Evolutionary conservation across 176 grass and related monocot species (phyloP).

Genomic region (Oropetium thomaeum): DNA sequence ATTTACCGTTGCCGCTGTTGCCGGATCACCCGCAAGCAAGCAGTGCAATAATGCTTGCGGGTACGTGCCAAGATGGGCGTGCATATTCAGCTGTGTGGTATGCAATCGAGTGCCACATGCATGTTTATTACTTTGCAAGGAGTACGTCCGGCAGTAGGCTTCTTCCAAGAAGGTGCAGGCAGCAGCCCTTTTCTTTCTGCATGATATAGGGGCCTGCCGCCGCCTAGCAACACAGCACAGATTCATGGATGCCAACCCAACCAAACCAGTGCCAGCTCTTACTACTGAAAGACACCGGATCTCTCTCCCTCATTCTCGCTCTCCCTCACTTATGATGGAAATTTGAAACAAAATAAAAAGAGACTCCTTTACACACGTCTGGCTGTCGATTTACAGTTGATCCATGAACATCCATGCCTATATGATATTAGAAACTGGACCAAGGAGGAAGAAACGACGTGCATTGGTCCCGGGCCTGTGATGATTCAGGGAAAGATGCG

Average conservation of each 20-base stretch:
- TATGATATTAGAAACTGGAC: neutral
- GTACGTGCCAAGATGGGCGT: neutral
- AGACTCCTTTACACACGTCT: neutral
- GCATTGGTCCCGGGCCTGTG: neutral
- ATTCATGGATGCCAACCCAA: neutral
- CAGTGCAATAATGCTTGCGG: no score
- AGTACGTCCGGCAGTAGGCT: neutral
- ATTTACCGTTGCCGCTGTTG: no score
- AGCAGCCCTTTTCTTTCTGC: conserved; percentile 16
- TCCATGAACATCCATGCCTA: neutral
- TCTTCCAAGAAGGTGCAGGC: neutral
- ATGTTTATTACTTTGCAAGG: no score
- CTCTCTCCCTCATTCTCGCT: no score
- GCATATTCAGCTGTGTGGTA: no score
- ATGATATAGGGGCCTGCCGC: no score
- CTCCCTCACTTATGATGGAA: neutral
- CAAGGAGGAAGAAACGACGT: neutral
- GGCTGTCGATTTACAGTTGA: neutral
- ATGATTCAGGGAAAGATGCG: conserved; percentile 11
- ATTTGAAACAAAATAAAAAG: conserved; percentile 13
- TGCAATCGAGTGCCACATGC: neutral
- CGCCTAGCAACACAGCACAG: neutral
- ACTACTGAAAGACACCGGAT: neutral
- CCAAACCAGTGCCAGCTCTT: neutral
- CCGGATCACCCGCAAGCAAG: no score